Base-by-base conservation (phyloP, 2,329 filamentous ascomycete genomes). In the Xylariaceae sp. region DNA sequence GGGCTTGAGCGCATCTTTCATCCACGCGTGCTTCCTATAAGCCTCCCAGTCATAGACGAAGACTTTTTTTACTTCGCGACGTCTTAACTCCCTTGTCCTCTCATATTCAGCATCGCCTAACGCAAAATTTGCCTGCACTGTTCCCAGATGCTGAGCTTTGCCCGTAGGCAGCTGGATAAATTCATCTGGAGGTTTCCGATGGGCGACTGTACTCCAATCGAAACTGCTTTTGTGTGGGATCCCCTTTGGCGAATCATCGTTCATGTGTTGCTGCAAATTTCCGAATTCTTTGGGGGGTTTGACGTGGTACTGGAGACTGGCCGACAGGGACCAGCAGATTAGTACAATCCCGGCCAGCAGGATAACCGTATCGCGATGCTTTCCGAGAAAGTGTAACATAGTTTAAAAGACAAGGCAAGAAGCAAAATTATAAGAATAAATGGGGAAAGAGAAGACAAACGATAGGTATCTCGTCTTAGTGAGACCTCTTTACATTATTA, bases 11-110 rank as follows among this genome's bases (percentile, higher is more conserved):
- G 75, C 73, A 49, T 76, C 74, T 39, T 70, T 67, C 50, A 70
- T 50, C 73, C 73, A 77, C 0, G 73, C 74, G 50, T 71, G 59
- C 40, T 65, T 61, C 47, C 67, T 69, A 52, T 76, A 77, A 23
- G 69, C 71, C 14, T 63, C 53, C 73, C 74, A 68, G 40, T 68
- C 64, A 10, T 55, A 53, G 37, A 57, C 46, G 48, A 72, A 72
- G 11, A 64, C 57, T 39, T 52, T 36, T 36, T 60, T 58, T 11
- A 72, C 68, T 34, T 64, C 52, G 3, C 36, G 47, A 1, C 64
- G 66, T 8, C 69, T 61, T 2, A 49, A 52, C 25, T 65, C 57
- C 12, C 35, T 42, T 23, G 22, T 10, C 23, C 19, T 38, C 25
- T 44, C 43, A 8, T 40, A 11, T 22, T 41, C 16, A 22, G 40